phyloP scores from a whole-genome alignment of 2,329 filamentous ascomycete species.

The Plenodomus tracheiphilus region DNA sequence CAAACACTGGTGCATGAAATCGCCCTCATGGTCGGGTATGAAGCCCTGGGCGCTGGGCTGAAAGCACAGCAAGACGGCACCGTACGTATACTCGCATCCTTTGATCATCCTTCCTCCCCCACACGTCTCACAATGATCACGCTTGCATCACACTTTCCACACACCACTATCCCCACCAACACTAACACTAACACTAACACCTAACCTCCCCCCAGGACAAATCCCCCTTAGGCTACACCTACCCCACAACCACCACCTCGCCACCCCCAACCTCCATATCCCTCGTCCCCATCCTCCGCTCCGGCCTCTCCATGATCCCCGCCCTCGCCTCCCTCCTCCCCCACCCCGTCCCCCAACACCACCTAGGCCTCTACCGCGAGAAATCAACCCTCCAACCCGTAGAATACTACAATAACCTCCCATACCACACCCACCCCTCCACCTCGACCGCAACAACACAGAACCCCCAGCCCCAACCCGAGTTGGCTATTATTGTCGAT shows the following conservation, averaged over 20 bases:
- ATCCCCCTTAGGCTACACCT: conserved; percentile 78
- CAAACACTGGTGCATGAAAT: conserved; percentile 86
- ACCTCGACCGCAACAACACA: too few relatives aligned
- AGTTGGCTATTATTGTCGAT: conserved; percentile 82
- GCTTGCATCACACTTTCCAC: neutral
- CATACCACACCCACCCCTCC: conserved; percentile 64
- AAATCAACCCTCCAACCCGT: conserved; percentile 84
- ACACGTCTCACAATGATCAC: neutral
- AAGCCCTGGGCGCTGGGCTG: conserved; percentile 72
- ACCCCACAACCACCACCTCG: conserved; percentile 65
- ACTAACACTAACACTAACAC: conserved; percentile 2
- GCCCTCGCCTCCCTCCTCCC: conserved; percentile 84
- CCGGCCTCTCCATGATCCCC: conserved; percentile 88
- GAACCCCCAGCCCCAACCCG: conserved; percentile 45
- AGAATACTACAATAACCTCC: conserved; percentile 98
- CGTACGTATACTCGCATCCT: conserved; percentile 53
- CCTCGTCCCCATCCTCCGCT: conserved; percentile 89
- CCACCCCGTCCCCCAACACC: conserved; percentile 78
- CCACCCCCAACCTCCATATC: conserved; percentile 71
- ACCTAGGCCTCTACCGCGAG: conserved; percentile 93
- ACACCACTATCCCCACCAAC: neutral
- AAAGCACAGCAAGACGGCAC: conserved; percentile 61
- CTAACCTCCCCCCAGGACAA: conserved; percentile 71
- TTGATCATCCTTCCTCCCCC: neutral
- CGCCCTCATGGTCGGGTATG: conserved; percentile 76